phyloP scores from a whole-genome alignment of 2,329 filamentous ascomycete species.

The Basipetospora sp. region DNA sequence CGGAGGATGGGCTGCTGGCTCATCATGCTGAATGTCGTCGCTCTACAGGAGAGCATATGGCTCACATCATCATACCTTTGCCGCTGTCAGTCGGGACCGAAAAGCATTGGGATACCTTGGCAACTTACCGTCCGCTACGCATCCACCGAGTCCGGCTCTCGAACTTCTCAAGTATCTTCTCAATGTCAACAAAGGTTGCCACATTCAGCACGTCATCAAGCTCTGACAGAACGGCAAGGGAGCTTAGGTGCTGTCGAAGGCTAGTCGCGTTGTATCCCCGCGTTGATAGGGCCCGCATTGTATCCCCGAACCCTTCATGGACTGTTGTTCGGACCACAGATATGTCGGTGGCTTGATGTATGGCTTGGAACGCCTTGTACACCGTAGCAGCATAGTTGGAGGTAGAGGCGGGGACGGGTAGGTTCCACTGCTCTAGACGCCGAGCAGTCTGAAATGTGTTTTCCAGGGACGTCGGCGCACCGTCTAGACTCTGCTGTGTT shows the following conservation, averaged over 20 bases:
- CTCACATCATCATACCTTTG: conserved; percentile 60
- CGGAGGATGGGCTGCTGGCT: conserved; percentile 54
- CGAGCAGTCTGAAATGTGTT: conserved; percentile 67
- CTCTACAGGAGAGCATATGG: conserved; percentile 66
- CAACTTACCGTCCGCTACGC: conserved; percentile 57
- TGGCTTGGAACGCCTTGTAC: conserved; percentile 67
- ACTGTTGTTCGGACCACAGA: conserved; percentile 39
- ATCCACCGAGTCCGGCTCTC: conserved; percentile 60
- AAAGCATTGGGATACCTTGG: not conserved
- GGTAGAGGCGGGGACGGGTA: conserved; percentile 54
- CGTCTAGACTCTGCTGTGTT: conserved; percentile 45
- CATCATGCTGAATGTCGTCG: conserved; percentile 68
- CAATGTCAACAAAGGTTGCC: conserved; percentile 42
- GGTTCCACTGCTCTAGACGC: conserved; percentile 80
- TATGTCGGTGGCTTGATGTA: conserved; percentile 51
- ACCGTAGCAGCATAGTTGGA: conserved; percentile 52
- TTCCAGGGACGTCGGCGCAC: conserved; percentile 45
- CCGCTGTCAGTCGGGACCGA: not conserved
- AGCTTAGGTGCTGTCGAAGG: conserved; percentile 41
- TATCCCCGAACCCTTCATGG: conserved; percentile 46
- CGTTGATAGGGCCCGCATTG: conserved; percentile 41
- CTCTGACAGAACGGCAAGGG: conserved; percentile 63
- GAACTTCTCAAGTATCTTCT: conserved; percentile 48
- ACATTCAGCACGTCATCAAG: conserved; percentile 62
- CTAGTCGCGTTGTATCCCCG: conserved; percentile 34